A percentile compares a stretch with the other conserved stretches of the same genome.
Conservation (phyloP, 306 rosid genomes). For the Adenanthera pavonina region DNA sequence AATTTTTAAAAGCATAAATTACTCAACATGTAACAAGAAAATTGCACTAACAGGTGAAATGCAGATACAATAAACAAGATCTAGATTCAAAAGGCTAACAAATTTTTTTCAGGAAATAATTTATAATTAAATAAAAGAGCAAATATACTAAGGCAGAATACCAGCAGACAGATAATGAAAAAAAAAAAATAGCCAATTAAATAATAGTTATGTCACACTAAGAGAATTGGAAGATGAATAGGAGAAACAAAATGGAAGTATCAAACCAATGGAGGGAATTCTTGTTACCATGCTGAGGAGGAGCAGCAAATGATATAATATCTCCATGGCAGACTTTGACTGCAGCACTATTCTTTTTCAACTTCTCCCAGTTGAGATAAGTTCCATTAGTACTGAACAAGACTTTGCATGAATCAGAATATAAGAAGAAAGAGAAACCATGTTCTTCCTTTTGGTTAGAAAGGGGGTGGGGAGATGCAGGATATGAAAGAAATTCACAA, state of each 20-base stretch:
- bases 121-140: conserved; percentile 23
- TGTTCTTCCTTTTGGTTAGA: conserved; percentile 16
- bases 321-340: conserved; percentile 83
- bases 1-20: conserved; percentile 26
- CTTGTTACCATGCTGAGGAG: conserved; percentile 80
- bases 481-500: conserved; percentile 39
- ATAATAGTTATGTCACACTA: not conserved
- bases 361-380: conserved; percentile 81
- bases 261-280: not conserved
- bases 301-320: conserved; percentile 85
- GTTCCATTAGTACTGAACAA: conserved; percentile 89
- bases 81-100: conserved; percentile 8
- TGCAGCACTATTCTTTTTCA: conserved; percentile 62
- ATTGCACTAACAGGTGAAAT: conserved; percentile 3
- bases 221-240: conserved; percentile 16
- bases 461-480: conserved; percentile 7
- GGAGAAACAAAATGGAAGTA: not conserved
- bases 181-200: not conserved
- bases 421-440: not conserved
- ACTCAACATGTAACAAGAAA: conserved; percentile 10
- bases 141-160: conserved; percentile 5
- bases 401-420: conserved; percentile 39
- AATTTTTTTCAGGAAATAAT: not conserved
- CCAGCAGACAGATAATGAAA: not conserved
- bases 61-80: conserved; percentile 31